Evolutionary conservation across 495 filamentous ascomycete genomes (phyloP).

Genomic region (Margaritispora aquatica): DNA sequence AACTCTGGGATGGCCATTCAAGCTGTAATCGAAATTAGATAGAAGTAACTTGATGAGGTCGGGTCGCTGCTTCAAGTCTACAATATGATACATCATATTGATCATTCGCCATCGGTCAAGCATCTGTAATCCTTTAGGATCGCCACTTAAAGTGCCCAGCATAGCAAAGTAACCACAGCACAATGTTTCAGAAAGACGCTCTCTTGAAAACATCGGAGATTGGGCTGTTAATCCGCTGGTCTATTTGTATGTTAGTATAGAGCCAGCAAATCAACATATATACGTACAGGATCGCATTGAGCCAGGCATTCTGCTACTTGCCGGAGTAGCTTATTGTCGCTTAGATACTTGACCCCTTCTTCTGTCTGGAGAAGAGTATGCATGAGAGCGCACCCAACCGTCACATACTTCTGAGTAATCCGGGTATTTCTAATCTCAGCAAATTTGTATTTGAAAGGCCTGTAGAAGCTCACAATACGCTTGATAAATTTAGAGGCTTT

Average conservation of each 20-base stretch:
- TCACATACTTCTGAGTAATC: constrained; percentile 88
- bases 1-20: constrained; percentile 81
- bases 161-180: constrained; percentile 92
- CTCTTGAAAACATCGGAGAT: constrained; percentile 79
- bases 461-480: constrained; percentile 86
- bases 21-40: constrained; percentile 82
- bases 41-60: constrained; percentile 85
- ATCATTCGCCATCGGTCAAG: constrained; percentile 95
- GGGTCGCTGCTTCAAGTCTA: constrained; percentile 82
- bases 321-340: constrained; percentile 84
- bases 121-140: constrained; percentile 76
- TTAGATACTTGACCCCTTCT: constrained; percentile 79
- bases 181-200: constrained; percentile 75
- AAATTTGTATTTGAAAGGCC: constrained; percentile 95
- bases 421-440: constrained; percentile 80
- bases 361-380: constrained; percentile 74
- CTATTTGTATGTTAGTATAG: constrained; percentile 30
- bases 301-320: constrained; percentile 94
- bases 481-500: constrained; percentile 94
- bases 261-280: background rate
- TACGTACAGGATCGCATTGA: constrained; percentile 68
- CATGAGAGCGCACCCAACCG: constrained; percentile 80
- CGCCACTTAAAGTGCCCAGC: constrained; percentile 76
- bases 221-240: constrained; percentile 84
- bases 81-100: constrained; percentile 98